Percentiles rank a stretch among this genome's conserved stretches.
phyloP scores from a whole-genome alignment of 768 basidiomycete genomes.

The Albatrellus ellisii region DNA sequence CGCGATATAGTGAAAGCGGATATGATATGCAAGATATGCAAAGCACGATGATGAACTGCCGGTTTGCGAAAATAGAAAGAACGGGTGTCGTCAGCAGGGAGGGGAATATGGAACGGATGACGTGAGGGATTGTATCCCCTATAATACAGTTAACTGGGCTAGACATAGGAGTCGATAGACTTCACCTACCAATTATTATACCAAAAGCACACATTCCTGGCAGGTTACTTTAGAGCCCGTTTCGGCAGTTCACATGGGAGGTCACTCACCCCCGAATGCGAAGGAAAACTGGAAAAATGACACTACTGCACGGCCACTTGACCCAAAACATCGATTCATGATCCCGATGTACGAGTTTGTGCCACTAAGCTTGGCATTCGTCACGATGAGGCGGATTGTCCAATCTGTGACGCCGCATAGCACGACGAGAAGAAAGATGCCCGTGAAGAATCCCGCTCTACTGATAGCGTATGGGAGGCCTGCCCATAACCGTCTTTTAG shows the following conservation, averaged over 20 bases:
- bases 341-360: conserved; percentile 86
- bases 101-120: conserved; percentile 81
- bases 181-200: conserved; percentile 63
- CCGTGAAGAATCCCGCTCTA: conserved; percentile 89
- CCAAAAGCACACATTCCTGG: conserved; percentile 96
- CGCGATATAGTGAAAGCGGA: conserved; percentile 89
- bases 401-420: conserved; percentile 87
- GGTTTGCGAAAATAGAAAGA: conserved; percentile 66
- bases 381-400: conserved; percentile 93
- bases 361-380: conserved; percentile 94
- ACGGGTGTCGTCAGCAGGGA: conserved; percentile 48
- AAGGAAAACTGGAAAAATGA: conserved; percentile 98
- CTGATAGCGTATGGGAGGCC: conserved; percentile 90
- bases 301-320: conserved; percentile 83
- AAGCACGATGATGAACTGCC: conserved; percentile 80
- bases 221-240: background rate
- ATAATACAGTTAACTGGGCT: conserved; percentile 3
- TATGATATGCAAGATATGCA: conserved; percentile 86
- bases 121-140: conserved; percentile 95
- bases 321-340: conserved; percentile 88
- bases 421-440: conserved; percentile 66
- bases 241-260: background rate
- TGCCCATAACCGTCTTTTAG: no score
- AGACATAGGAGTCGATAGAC: background rate
- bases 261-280: conserved; percentile 76